Percentiles rank a stretch among this genome's conserved stretches.
phyloP scores from a whole-genome alignment of 2,329 filamentous ascomycete species.

The Lojkania enalia region DNA sequence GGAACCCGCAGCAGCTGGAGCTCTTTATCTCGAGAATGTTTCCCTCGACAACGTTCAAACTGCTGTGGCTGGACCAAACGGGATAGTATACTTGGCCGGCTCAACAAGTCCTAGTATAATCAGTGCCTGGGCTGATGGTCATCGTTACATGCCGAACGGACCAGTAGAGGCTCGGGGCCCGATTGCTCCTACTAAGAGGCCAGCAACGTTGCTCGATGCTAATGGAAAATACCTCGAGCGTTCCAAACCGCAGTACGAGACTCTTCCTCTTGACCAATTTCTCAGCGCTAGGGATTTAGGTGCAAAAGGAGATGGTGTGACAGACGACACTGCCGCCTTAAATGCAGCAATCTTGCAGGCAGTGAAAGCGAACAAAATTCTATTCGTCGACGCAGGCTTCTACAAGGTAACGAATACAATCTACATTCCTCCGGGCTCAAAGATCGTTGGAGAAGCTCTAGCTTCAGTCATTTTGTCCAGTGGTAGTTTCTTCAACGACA shows the following conservation, averaged over 20 bases:
- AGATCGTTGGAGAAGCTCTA: slow-evolving; percentile 83
- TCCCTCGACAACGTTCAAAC: slow-evolving; percentile 52
- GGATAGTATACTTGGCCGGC: slow-evolving; percentile 26
- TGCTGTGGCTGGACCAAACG: slow-evolving; percentile 27
- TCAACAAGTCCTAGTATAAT: slow-evolving; percentile 25
- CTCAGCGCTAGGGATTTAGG: slow-evolving; percentile 51
- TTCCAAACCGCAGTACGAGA: slow-evolving; percentile 54
- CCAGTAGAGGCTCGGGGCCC: slow-evolving; percentile 50
- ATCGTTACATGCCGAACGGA: slow-evolving; percentile 35
- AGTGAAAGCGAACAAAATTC: slow-evolving; percentile 55
- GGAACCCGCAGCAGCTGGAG: slow-evolving; percentile 51
- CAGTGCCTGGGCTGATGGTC: slow-evolving; percentile 39
- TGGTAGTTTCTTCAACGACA: slow-evolving; percentile 57
- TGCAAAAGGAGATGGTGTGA: slow-evolving; percentile 81
- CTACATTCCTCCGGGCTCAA: slow-evolving; percentile 67
- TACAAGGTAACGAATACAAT: slow-evolving; percentile 60
- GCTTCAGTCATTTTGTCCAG: slow-evolving; percentile 80
- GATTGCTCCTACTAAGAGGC: slow-evolving; percentile 50
- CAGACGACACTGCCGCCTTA: slow-evolving; percentile 78
- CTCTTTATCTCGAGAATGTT: slow-evolving; percentile 63
- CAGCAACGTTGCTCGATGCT: slow-evolving; percentile 46
- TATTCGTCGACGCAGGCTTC: slow-evolving; percentile 62
- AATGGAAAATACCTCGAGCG: slow-evolving; percentile 54
- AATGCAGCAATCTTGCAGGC: slow-evolving; percentile 71
- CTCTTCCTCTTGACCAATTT: slow-evolving; percentile 64